These are phyloP conservation scores for Gillenia trifoliata DNA, from an alignment of 306 rosid species.

Conservation along the genomic window DNA sequence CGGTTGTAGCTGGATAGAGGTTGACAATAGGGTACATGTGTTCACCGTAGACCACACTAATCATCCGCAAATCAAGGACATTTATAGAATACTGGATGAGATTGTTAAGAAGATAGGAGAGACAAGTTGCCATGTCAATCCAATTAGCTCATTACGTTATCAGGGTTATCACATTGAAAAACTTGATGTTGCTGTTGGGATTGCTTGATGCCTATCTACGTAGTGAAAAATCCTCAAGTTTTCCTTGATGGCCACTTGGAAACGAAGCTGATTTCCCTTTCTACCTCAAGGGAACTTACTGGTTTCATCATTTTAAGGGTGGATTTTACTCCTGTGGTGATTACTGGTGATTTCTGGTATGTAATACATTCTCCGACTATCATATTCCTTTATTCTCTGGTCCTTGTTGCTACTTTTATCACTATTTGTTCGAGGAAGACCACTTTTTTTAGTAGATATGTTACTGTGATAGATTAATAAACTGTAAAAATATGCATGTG, in stretches of 20 bases:
- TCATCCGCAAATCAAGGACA: conserved; percentile 53
- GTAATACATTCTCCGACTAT: not conserved
- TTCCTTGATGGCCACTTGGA: conserved; percentile 49
- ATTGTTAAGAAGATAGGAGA: conserved; percentile 46
- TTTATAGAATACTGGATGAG: conserved; percentile 39
- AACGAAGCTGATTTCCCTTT: conserved; percentile 40
- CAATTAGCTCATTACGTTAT: conserved; percentile 25
- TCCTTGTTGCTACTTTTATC: not conserved
- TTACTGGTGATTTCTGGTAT: conserved; percentile 39
- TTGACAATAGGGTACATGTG: conserved; percentile 52
- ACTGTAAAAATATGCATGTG: not conserved
- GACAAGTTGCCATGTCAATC: conserved; percentile 28
- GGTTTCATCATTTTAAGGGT: conserved; percentile 49
- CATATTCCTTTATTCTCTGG: not conserved
- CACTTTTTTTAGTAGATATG: not conserved
- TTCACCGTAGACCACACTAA: conserved; percentile 49
- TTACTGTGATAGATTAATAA: not conserved
- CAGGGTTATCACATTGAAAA: conserved; percentile 44
- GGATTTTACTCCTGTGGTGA: conserved; percentile 49
- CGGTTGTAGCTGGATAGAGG: conserved; percentile 67
- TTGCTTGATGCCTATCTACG: conserved; percentile 46
- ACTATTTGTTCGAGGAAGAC: not conserved
- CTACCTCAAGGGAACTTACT: conserved; percentile 51
- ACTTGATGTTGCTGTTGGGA: conserved; percentile 54
- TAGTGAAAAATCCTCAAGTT: conserved; percentile 50